phyloP scores from a whole-genome alignment of 2,329 filamentous ascomycete genomes.

The Didymella glomerata region DNA sequence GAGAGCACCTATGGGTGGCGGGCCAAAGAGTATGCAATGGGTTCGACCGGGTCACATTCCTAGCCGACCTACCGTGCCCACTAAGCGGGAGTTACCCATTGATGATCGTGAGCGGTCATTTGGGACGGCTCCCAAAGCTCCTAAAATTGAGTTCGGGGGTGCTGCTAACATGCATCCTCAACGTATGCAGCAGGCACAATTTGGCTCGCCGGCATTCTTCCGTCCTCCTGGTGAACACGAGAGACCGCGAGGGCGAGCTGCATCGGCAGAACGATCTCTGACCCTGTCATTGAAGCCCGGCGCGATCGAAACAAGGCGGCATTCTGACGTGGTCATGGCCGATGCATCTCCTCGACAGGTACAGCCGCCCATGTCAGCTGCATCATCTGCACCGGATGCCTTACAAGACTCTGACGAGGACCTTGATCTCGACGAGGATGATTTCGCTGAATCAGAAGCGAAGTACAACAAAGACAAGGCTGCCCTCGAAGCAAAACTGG shows the following conservation, averaged over 20 bases:
- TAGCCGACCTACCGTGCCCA: constrained; percentile 49
- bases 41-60: constrained; percentile 52
- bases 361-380: constrained; percentile 41
- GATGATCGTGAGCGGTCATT: constrained; percentile 54
- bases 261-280: constrained; percentile 34
- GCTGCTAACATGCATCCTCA: constrained; percentile 32
- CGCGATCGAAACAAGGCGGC: constrained; percentile 42
- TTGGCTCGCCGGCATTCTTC: constrained; percentile 34
- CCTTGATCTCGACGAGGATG: constrained; percentile 56
- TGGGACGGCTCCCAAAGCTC: constrained; percentile 45
- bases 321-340: constrained; percentile 48
- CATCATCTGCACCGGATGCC: constrained; percentile 44
- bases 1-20: constrained; percentile 45
- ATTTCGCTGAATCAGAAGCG: constrained; percentile 56
- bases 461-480: constrained; percentile 58
- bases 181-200: constrained; percentile 35
- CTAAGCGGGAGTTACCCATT: constrained; percentile 55
- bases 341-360: constrained; percentile 41
- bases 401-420: constrained; percentile 57
- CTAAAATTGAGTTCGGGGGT: constrained; percentile 40
- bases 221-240: constrained; percentile 29
- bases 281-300: constrained; percentile 37
- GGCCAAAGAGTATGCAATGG: constrained; percentile 54
- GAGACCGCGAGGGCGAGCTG: constrained; percentile 32
- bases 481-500: constrained; percentile 53